Base-by-base conservation (phyloP, 139 green algal genomes). In the Pedinophyceae sp. region DNA sequence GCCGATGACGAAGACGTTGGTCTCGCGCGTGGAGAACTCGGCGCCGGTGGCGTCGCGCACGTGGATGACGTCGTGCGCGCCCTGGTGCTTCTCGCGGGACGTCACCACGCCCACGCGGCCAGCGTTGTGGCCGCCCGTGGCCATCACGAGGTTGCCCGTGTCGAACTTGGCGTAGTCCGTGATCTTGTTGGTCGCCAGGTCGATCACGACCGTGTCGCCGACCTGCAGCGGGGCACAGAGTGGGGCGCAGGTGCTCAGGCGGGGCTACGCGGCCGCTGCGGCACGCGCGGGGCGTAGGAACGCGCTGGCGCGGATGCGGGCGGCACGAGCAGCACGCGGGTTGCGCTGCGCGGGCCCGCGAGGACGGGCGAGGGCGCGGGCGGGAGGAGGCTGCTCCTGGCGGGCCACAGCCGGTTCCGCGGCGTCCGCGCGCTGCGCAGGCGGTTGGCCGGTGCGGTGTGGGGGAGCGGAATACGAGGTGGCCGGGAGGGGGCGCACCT, bases 1-100 rank as follows among this genome's bases (percentile, higher is more conserved):
- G 62, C 92, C 92, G 48, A 99, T 96, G 55, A 93, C 72, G 70
- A 98, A 98, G 49, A 98, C 83, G 70, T 99, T 99, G 60, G 48
- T 71, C 30, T 80, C 54, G 56, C 92, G 79, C 19, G 92, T 99
- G 57, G 87, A 89, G 61, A 98, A 99, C 49, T 73, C 64, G 72
- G 93, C 79, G 68, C 87, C 89, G 24, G 65, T 55, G 10, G 83
- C 74, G 64, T 99, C 92, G 78, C 91, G 88, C 50, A 99, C 63
- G 68, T 96, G 83, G 53, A 93, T 69, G 34, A 99, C 95, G 65
- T 97, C 86, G 58, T 71, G 27, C 87, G 72, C 54, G 27, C 34
- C 72, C 70, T 90, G 88, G 86, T 99, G 92, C 78, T 92, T 94
- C 82, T 99, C 91, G 59, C 78, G 78, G 71, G 88, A 70, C 59